A percentile compares a stretch with the other conserved stretches of the same genome.
phyloP scores from a whole-genome alignment of 495 filamentous ascomycete species.

The Aspergillus hancockii region DNA sequence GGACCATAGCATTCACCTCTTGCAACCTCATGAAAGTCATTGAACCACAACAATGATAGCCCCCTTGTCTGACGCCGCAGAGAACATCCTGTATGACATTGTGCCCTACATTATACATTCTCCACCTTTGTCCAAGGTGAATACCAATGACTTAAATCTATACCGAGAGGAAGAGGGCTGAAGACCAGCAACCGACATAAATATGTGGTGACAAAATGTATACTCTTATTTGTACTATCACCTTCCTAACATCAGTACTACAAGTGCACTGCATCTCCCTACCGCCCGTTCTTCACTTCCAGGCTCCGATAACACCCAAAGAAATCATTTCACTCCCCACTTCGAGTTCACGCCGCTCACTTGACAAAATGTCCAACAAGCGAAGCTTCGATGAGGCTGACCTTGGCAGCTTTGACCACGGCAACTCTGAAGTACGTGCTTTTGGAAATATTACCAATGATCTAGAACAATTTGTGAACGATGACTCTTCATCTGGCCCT shows the following conservation, averaged over 20 bases:
- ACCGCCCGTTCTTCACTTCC: background rate
- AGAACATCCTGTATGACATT: background rate
- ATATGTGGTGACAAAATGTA: background rate
- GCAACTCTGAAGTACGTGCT: background rate
- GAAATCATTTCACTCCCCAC: background rate
- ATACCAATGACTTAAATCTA: background rate
- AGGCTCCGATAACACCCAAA: background rate
- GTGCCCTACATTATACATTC: background rate
- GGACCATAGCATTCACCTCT: background rate
- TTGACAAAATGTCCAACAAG: conserved; percentile 1
- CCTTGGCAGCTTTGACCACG: background rate
- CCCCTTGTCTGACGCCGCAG: background rate
- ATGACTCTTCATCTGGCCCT: background rate
- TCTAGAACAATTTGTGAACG: too few relatives aligned
- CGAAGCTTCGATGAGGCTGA: conserved; percentile 4
- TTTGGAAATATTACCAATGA: too few relatives aligned
- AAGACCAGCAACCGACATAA: background rate
- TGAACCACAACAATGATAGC: background rate
- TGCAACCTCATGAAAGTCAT: background rate
- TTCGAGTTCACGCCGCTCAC: background rate
- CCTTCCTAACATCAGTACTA: background rate
- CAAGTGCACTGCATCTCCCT: background rate
- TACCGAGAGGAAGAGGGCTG: background rate
- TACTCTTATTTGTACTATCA: background rate
- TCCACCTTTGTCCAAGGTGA: background rate